Evolutionary conservation across 306 rosid genomes (phyloP).

Genomic region (Cicer pinnatifidum): DNA sequence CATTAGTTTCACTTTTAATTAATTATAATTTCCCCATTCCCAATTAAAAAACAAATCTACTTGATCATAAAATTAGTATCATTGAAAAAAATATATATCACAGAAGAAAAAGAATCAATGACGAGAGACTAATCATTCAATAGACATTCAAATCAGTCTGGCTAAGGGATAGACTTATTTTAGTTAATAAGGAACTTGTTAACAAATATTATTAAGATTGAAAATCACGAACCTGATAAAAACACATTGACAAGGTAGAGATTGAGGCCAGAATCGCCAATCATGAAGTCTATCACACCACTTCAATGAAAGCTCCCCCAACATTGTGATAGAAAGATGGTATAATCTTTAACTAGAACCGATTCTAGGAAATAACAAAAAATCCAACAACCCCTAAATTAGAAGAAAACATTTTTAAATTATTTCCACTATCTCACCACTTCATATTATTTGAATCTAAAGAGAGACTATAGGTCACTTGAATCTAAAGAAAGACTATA

Average conservation of each 20-base stretch:
- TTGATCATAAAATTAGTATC: slow-evolving; percentile 25
- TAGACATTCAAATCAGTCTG: slow-evolving; percentile 35
- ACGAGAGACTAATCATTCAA: slow-evolving; percentile 33
- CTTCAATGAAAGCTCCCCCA: slow-evolving; percentile 52
- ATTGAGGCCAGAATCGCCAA: slow-evolving; percentile 53
- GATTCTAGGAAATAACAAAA: slow-evolving; percentile 45
- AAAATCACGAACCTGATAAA: slow-evolving; percentile 59
- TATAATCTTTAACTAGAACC: slow-evolving; percentile 46
- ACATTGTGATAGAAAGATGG: slow-evolving; percentile 46
- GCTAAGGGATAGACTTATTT: slow-evolving; percentile 8
- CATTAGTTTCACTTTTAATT: no score
- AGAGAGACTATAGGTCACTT: slow-evolving; percentile 31
- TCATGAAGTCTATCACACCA: slow-evolving; percentile 54
- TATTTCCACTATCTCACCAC: slow-evolving; percentile 44
- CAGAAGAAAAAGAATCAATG: slow-evolving; percentile 19
- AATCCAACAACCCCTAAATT: slow-evolving; percentile 46
- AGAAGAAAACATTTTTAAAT: slow-evolving; percentile 39
- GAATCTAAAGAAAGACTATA: slow-evolving; percentile 40
- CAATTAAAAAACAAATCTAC: neutral
- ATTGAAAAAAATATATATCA: slow-evolving; percentile 7
- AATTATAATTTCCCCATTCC: no score
- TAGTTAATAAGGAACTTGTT: slow-evolving; percentile 36
- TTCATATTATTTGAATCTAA: slow-evolving; percentile 41
- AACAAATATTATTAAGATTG: slow-evolving; percentile 36
- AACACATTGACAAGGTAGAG: slow-evolving; percentile 54